Percentiles rank a stretch among this genome's conserved stretches.
Conservation (phyloP, 768 basidiomycete genomes). For the Leccinum pellstonianum region DNA sequence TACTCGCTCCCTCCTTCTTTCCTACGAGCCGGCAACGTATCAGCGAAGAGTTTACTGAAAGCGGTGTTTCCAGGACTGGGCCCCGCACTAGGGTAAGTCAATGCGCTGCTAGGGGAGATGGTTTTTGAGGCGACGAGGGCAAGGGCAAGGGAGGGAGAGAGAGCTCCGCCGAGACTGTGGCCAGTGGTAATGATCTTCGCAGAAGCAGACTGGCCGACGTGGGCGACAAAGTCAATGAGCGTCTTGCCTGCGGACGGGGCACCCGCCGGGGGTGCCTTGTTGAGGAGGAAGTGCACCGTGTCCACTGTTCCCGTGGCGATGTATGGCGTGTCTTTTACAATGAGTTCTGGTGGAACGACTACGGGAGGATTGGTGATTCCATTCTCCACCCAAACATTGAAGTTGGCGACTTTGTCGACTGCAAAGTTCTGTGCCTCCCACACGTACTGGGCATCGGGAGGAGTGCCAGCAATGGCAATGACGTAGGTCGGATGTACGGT, state of each 20-base stretch:
- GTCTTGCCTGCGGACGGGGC: neutral
- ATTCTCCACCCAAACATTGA: conserved; percentile 5
- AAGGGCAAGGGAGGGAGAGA: conserved; percentile 12
- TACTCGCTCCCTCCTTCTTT: neutral
- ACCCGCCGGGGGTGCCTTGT: neutral
- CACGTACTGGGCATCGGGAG: neutral
- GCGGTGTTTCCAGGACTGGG: conserved; percentile 12
- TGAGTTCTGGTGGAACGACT: neutral
- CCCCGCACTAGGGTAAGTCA: conserved; percentile 11
- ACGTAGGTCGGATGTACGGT: conserved; percentile 8
- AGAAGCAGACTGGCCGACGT: neutral
- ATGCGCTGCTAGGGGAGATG: neutral
- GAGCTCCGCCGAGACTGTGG: conserved; percentile 12
- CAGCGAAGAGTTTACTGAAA: conserved; percentile 1
- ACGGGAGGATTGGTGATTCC: neutral
- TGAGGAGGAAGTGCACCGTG: conserved; percentile 2
- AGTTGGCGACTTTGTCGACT: conserved; percentile 3
- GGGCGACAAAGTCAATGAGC: conserved; percentile 6
- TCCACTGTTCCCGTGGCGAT: conserved; percentile 4
- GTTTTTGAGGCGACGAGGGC: neutral
- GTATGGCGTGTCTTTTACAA: neutral
- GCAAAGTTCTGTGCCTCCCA: conserved; percentile 8
- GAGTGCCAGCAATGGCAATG: conserved; percentile 12
- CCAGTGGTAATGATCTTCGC: conserved; percentile 12
- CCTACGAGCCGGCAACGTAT: neutral